Percentiles rank a stretch among this genome's conserved stretches.
These are phyloP conservation scores for Polygonum aviculare DNA, from an alignment of 148 eudicot species.

Conservation along the genomic window DNA sequence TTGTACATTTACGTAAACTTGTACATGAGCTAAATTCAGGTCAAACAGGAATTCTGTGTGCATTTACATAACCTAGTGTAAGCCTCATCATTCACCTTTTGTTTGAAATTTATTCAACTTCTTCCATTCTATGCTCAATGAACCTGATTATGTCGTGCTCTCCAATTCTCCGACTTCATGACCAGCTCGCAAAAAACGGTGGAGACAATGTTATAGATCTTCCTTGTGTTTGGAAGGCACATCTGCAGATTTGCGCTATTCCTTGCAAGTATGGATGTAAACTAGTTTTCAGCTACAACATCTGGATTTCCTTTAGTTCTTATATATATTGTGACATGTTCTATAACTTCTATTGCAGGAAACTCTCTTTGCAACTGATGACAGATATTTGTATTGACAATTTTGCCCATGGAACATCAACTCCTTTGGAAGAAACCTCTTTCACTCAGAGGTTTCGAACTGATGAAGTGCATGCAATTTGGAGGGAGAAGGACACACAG, in stretches of 20 bases:
- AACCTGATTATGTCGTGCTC: neutral
- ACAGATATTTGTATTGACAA: conserved; percentile 84
- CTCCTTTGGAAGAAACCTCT: conserved; percentile 69
- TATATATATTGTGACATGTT: no score
- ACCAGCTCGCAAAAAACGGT: conserved; percentile 92
- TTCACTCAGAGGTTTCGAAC: conserved; percentile 84
- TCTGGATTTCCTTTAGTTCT: neutral
- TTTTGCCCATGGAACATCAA: conserved; percentile 50
- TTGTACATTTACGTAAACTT: neutral
- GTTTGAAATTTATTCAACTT: no score
- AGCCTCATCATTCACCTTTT: no score
- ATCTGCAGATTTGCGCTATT: conserved; percentile 90
- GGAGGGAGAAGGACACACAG: conserved; percentile 58
- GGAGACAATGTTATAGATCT: conserved; percentile 67
- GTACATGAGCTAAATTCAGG: neutral
- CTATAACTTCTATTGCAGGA: conserved; percentile 50
- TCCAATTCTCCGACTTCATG: neutral
- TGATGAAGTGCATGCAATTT: conserved; percentile 75
- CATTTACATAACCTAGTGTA: no score
- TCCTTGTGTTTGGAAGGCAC: conserved; percentile 88
- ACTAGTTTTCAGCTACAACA: neutral
- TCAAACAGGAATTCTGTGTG: neutral
- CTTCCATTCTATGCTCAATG: neutral
- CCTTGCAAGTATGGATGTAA: conserved; percentile 54
- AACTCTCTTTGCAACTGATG: conserved; percentile 82